These are phyloP conservation scores for Alternaria burnsii DNA, from an alignment of 2,329 filamentous ascomycete genomes.

Conservation along the genomic window DNA sequence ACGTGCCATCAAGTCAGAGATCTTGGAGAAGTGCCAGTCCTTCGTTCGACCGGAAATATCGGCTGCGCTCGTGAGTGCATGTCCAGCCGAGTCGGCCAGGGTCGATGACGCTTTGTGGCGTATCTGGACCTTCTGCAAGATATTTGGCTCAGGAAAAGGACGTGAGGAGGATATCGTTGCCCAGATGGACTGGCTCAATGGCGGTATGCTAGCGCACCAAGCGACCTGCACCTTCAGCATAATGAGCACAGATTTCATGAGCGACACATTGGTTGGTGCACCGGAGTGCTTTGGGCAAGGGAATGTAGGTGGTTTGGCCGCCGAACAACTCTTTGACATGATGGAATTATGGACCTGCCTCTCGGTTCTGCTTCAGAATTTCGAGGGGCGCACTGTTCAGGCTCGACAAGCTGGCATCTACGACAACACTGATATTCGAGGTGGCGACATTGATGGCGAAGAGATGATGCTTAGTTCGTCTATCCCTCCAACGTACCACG, in stretches of 20 bases:
- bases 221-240: slow-evolving; percentile 57
- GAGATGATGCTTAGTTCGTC: slow-evolving; percentile 61
- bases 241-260: slow-evolving; percentile 61
- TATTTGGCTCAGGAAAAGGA: slow-evolving; percentile 67
- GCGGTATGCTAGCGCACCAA: slow-evolving; percentile 61
- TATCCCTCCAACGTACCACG: background rate
- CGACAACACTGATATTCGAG: slow-evolving; percentile 56
- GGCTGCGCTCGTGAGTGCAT: slow-evolving; percentile 60
- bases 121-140: slow-evolving; percentile 71
- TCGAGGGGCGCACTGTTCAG: slow-evolving; percentile 63
- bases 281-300: slow-evolving; percentile 67
- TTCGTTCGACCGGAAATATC: slow-evolving; percentile 66
- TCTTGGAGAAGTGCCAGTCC: slow-evolving; percentile 63
- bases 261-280: slow-evolving; percentile 63
- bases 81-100: slow-evolving; percentile 57
- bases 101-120: slow-evolving; percentile 71
- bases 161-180: slow-evolving; percentile 67
- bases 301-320: slow-evolving; percentile 63
- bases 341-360: slow-evolving; percentile 71
- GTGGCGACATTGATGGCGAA: slow-evolving; percentile 61
- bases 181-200: slow-evolving; percentile 70
- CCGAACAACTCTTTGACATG: slow-evolving; percentile 69
- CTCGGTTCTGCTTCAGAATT: slow-evolving; percentile 63
- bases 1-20: slow-evolving; percentile 63
- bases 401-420: slow-evolving; percentile 66